Base-by-base conservation (phyloP, 1,284 basidiomycete genomes). In the Quambalaria eucalypti region DNA sequence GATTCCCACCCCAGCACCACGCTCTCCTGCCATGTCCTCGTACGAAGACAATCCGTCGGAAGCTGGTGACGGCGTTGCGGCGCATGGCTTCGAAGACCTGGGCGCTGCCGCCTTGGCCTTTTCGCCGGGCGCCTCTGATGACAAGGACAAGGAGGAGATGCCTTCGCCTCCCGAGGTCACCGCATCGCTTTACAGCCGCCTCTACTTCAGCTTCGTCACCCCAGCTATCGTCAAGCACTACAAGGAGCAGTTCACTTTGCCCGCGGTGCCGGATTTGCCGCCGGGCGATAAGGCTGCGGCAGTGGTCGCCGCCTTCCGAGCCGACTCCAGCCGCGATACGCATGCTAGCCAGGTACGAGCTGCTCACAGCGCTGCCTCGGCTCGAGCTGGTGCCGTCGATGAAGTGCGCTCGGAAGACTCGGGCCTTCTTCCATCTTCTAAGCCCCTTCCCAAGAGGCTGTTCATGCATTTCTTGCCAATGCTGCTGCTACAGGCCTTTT, bases 251-350 rank as follows among this genome's bases (percentile, higher is more conserved):
- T 74, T 80, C 56, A 76, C 73, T 7, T 62, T 79, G 36, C 64
- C 73, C 10, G 76, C 79, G 29, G 77, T 81, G 5, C 80, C 81
- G 0, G 79, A 79, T 21, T 69, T 82, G 1, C 70, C 80, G 6
- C 78, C 81, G 28, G 80, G 80, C 56, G 80, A 81, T 65, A 75
- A 77, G 23, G 73, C 81, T 0, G 78, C 80, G 1, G 60, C 66
- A 6, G 66, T 71, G n/a, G 67, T 71, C 19, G 63, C 71, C 40
- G 59, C 55, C 33, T 71, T 71, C 66, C 60, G 73, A 21, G 62
- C 69, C n/a, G 55, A 58, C 48, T 60, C 59, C 16, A 56, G n/a
- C 14, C 33, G 30, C 25, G 36, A 5, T 30, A n/a, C n/a, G n/a
- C n/a, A n/a, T n/a, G n/a, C n/a, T n/a, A 33, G 47, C 46, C n/a